Evolutionary conservation across 805 yeast species (phyloP).

Genomic region (Ogataea saltuana): DNA sequence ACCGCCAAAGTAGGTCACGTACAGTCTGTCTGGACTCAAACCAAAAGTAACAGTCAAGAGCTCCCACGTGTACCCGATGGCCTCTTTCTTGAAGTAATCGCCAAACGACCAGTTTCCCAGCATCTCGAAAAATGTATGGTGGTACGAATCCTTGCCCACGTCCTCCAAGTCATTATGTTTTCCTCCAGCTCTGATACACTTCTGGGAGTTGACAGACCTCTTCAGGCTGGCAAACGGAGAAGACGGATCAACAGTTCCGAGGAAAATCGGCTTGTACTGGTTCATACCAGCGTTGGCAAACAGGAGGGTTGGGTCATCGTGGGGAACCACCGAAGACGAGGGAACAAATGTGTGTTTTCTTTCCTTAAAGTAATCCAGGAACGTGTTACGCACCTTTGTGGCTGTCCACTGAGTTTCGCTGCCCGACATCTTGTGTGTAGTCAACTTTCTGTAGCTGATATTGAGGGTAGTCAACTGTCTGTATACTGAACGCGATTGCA

Average conservation of each 20-base stretch:
- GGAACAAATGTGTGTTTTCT: conserved; percentile 80
- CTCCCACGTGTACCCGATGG: conserved; percentile 88
- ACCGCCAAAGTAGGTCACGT: conserved; percentile 97
- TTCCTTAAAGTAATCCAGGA: conserved; percentile 74
- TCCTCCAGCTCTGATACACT: conserved; percentile 99
- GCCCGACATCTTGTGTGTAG: conserved; percentile 9
- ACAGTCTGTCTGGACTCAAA: conserved; percentile 73
- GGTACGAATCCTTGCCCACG: conserved; percentile 97
- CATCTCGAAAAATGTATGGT: conserved; percentile 99
- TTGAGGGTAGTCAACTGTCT: not conserved
- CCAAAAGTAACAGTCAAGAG: conserved; percentile 84
- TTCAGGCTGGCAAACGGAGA: conserved; percentile 81
- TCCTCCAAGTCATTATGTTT: conserved; percentile 97
- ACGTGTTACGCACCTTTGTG: conserved; percentile 67
- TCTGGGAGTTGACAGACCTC: conserved; percentile 93
- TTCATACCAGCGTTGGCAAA: conserved; percentile 99
- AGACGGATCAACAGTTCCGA: conserved; percentile 96
- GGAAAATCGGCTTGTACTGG: conserved; percentile 95
- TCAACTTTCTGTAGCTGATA: not conserved
- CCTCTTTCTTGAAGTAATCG: conserved; percentile 95
- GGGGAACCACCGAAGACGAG: conserved; percentile 94
- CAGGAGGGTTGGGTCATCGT: conserved; percentile 93
- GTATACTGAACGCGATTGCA: conserved; percentile 5
- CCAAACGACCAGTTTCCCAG: conserved; percentile 99
- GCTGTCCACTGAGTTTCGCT: conserved; percentile 47